These are phyloP conservation scores for Boletus rubescentipes DNA, from an alignment of 768 basidiomycete genomes.

Conservation along the genomic window DNA sequence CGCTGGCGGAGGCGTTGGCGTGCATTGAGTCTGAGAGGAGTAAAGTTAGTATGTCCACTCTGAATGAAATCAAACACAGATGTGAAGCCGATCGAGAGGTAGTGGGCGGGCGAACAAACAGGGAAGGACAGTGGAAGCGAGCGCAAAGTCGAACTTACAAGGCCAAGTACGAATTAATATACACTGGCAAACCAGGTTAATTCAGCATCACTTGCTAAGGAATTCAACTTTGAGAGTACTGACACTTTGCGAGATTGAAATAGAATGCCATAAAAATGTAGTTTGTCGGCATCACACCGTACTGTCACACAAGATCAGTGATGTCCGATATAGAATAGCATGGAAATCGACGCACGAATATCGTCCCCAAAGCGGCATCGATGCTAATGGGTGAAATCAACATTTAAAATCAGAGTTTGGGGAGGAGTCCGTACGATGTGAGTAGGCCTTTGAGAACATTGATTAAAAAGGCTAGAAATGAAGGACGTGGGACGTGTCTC, in stretches of 20 bases:
- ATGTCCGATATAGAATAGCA: background rate
- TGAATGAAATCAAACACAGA: background rate
- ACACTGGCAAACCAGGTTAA: constrained; percentile 36
- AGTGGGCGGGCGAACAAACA: background rate
- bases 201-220: background rate
- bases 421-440: constrained; percentile 33
- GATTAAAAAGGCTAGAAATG: background rate
- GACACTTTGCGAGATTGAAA: constrained; percentile 52
- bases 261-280: constrained; percentile 57
- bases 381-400: constrained; percentile 33
- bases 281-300: constrained; percentile 52
- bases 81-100: background rate
- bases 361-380: constrained; percentile 45
- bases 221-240: constrained; percentile 12
- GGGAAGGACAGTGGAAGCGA: background rate
- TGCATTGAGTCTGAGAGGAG: constrained; percentile 42
- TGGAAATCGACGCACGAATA: constrained; percentile 29
- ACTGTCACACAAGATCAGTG: constrained; percentile 23
- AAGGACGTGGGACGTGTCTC: constrained; percentile 19
- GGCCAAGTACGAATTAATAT: constrained; percentile 57
- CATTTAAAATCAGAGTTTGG: background rate
- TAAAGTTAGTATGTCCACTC: background rate
- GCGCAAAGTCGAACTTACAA: constrained; percentile 23
- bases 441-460: constrained; percentile 37
- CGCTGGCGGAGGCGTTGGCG: constrained; percentile 39